Base-by-base conservation (phyloP, 257 asterid genomes). In the Striga asiatica region DNA sequence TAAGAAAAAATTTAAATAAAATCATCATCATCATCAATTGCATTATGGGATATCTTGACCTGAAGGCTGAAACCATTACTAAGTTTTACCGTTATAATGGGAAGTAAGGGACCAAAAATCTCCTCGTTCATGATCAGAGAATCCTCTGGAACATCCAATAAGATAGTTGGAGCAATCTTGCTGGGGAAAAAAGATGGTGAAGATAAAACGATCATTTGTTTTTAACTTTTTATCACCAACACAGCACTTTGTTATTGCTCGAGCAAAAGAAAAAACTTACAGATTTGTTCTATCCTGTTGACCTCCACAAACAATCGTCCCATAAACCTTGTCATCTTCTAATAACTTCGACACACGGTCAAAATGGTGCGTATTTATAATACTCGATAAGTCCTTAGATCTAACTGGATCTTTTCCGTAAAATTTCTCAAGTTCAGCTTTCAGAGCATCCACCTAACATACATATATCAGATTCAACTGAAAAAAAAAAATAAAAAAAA, bases 21-120 rank as follows among this genome's bases (percentile, higher is more conserved):
- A n/a, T n/a, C n/a, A n/a, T n/a, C n/a, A 23, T 6, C 6, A 58
- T 12, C 3, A 53, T 32, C 45, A 45, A 45, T 48, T 66, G 28
- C 8, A n/a, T 6, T 13, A n/a, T 54, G 10, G 22, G 5, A 27
- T 14, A 5, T 19, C 32, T n/a, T n/a, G n/a, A n/a, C 8, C 16
- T n/a, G 9, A 60, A n/a, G n/a, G 50, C 23, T 34, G 22, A 25
- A 48, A 61, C 24, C 13, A 45, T 4, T 3, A 19, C 3, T 45
- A 21, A 32, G 28, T 38, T 62, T 70, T 83, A 89, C 97, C 78
- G 75, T 83, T 57, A 89, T 19, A 16, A 86, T 83, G 50, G 95
- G 96, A 65, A 89, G 98, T 62, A 86, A 62, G 35, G 98, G 96
- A 13, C 98, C 98, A 32, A 86, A 86, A 68, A 89, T 86, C 77